Base-by-base conservation (phyloP, 148 eudicot genomes). In the Gaultheria prostrata region DNA sequence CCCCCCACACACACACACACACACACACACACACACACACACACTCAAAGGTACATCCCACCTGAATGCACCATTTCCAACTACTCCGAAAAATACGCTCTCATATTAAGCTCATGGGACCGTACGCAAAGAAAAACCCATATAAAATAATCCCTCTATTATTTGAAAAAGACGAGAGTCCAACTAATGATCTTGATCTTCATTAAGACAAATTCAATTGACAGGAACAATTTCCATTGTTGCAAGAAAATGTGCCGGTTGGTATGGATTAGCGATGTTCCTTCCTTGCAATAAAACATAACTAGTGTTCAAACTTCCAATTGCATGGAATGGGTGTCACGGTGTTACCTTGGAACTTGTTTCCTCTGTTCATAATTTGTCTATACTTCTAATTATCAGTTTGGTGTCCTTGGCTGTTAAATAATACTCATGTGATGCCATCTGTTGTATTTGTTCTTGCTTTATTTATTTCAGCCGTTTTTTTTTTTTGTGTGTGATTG, bases 401-500 rank as follows among this genome's bases (percentile, higher is more conserved):
- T 50, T 14, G n/a, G 7, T 32, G 54, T 80, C 12, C 10, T 45
- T 63, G 21, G 59, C 39, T 46, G 24, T 57, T 67, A 39, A 6
- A 43, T 67, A 80, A 67, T 73, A 80, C 30, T 20, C 12, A 56
- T 35, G 13, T 57, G 21, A 24, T 24, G 43, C 26, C 28, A 57
- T 35, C n/a, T 14, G 39, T 54, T 57, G n/a, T 46, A 20, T 35
- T 39, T 79, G 30, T 39, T 56, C 82, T 1, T 79, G 70, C 24
- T 35, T 21, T 6, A n/a, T 32, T 61, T 18, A 8, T 81, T 67
- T 65, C 33, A 77, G 46, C 39, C 32, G 7, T 32, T 30, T 13
- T 57, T 57, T 45, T 39, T 39, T 39, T n/a, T n/a, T n/a, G n/a
- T n/a, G n/a, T n/a, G 30, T 63, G 28, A 83, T 49, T 83, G 46